Evolutionary conservation across 1,139 yeast species (phyloP), one percentile per base, ranked within the genome.

Genomic region (Yamadazyma atmosphaerica): DNA sequence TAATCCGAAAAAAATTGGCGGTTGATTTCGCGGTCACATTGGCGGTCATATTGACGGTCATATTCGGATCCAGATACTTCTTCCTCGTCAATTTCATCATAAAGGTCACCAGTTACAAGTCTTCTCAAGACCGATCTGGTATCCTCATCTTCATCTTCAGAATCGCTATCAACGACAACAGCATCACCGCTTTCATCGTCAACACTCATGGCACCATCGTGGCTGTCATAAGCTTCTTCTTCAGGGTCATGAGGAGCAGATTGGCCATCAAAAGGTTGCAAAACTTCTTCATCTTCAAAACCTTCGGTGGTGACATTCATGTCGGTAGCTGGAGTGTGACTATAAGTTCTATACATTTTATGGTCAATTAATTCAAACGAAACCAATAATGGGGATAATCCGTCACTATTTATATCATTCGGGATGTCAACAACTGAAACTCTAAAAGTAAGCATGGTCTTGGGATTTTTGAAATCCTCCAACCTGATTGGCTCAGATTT

Each of bases 401-500:
- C 22, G 22, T 9, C 22, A 9, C 22, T 19, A 19, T 19, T n/a
- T 16, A 16, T 3, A n/a, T 16, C 16, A 6, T 21, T 14, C 9
- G 12, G 18, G 4, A 11, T 11, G 4, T n/a, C n/a, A n/a, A n/a
- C 18, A 19, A 33, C 33, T 18, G 21, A 16, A 19, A 28, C 21
- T 13, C 15, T 29, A 35, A 29, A 33, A n/a, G 25, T 18, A 18
- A 30, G 21, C 18, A 19, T 6, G 6, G 23, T 11, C 28, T 32
- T 18, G 11, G 37, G 30, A 26, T 22, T 19, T 3, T 33, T 36
- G 25, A 33, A 37, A 23, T 36, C 18, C 18, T 10, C 17, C 18
- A 36, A 32, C 29, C 12, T 33, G 36, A 36, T 33, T 27, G 39
- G 34, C n/a, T 24, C 31, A 22, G 15, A 32, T n/a, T 38, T 41